Conservation (phyloP, 345 rosid genomes). For the Odontarrhena argentea region DNA sequence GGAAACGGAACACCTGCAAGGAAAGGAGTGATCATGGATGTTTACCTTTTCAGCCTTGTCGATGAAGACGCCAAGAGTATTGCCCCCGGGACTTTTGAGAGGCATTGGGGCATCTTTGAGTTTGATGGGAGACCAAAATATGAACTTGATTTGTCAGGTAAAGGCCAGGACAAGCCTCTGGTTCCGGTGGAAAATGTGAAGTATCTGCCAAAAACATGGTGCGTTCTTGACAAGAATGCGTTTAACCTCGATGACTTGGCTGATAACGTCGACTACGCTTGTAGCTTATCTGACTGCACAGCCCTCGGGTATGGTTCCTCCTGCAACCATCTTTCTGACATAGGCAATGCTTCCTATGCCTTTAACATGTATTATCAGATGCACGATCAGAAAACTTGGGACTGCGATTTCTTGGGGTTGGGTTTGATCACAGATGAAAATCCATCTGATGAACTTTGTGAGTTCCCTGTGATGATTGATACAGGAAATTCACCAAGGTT, state of each 20-base stretch:
- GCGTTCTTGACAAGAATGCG: slow-evolving; percentile 54
- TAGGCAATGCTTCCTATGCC: slow-evolving; percentile 82
- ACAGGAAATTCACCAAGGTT: slow-evolving; percentile 34
- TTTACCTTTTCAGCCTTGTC: slow-evolving; percentile 64
- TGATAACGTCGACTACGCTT: slow-evolving; percentile 61
- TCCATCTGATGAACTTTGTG: slow-evolving; percentile 65
- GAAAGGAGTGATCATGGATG: slow-evolving; percentile 51
- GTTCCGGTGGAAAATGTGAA: slow-evolving; percentile 59
- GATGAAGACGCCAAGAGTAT: slow-evolving; percentile 72
- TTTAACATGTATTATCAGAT: slow-evolving; percentile 84
- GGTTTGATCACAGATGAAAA: slow-evolving; percentile 54
- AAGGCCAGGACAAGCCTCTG: slow-evolving; percentile 42
- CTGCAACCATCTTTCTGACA: slow-evolving; percentile 54
- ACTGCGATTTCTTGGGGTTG: slow-evolving; percentile 72
- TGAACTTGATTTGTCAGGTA: slow-evolving; percentile 55
- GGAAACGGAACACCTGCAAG: slow-evolving; percentile 71
- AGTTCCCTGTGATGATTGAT: slow-evolving; percentile 70
- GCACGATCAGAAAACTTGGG: slow-evolving; percentile 57
- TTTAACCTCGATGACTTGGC: slow-evolving; percentile 47
- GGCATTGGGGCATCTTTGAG: slow-evolving; percentile 76
- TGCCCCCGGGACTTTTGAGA: slow-evolving; percentile 67
- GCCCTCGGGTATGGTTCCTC: slow-evolving; percentile 76
- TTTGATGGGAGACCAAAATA: slow-evolving; percentile 71
- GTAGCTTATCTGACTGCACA: slow-evolving; percentile 74
- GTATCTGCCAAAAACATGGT: slow-evolving; percentile 61